A percentile compares a stretch with the other conserved stretches of the same genome.
These are phyloP conservation scores for Sodiomyces alkalinus DNA, from an alignment of 2,329 filamentous ascomycete species.

Conservation along the genomic window DNA sequence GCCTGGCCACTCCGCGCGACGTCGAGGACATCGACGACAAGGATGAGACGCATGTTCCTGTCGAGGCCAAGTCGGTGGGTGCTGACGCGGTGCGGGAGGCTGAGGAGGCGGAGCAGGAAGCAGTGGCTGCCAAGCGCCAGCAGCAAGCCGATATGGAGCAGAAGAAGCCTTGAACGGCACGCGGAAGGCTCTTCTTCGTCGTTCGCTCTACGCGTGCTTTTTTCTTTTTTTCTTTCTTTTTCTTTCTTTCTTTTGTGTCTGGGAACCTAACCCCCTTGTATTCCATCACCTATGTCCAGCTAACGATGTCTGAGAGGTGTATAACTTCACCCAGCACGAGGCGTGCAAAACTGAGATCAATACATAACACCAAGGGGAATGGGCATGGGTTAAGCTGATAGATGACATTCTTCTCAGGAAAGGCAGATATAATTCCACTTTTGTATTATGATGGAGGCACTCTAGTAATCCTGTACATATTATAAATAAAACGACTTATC, in stretches of 20 bases:
- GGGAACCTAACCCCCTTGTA: no score
- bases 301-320: no score
- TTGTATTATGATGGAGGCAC: constrained; percentile 8
- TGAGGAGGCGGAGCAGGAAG: constrained; percentile 23
- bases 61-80: constrained; percentile 28
- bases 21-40: constrained; percentile 90
- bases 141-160: constrained; percentile 15
- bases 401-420: constrained; percentile 8
- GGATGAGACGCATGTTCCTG: constrained; percentile 50
- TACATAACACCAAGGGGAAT: constrained; percentile 6
- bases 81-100: constrained; percentile 16
- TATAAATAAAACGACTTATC: no score
- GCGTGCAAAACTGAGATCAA: no score
- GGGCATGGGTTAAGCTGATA: constrained; percentile 6
- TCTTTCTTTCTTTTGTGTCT: no score
- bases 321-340: no score
- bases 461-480: no score
- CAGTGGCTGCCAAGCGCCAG: constrained; percentile 13
- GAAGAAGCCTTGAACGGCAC: constrained; percentile 14
- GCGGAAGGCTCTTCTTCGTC: no score
- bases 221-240: constrained; percentile 7
- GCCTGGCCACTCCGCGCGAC: constrained; percentile 65
- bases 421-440: constrained; percentile 8
- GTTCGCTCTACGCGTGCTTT: constrained; percentile 20
- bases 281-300: no score